Conservation (phyloP, 352 stramenopile species). For the Phytophthora brassicae region DNA sequence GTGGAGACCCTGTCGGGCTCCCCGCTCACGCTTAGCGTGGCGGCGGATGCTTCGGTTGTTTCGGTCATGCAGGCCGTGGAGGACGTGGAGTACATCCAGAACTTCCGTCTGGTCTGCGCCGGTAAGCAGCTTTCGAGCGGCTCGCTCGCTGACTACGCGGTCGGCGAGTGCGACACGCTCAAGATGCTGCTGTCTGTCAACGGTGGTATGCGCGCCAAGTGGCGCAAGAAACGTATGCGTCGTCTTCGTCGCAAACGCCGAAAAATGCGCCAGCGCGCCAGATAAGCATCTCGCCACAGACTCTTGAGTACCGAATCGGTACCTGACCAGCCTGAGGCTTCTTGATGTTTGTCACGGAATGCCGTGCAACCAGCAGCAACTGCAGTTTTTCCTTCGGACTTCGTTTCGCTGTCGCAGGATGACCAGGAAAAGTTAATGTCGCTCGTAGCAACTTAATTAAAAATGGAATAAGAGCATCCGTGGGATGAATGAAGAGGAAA, state of each 20-base stretch:
- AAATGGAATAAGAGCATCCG: constrained; percentile 25
- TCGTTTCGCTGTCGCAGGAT: constrained; percentile 7
- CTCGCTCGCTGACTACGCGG: constrained; percentile 90
- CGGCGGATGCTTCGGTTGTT: constrained; percentile 88
- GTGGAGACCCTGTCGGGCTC: constrained; percentile 88
- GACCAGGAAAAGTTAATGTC: neutral
- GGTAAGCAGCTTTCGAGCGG: constrained; percentile 77
- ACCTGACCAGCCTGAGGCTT: constrained; percentile 1
- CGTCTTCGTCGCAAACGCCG: constrained; percentile 97
- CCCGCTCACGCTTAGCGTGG: constrained; percentile 79
- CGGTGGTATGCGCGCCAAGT: constrained; percentile 96
- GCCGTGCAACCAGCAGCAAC: constrained; percentile 20
- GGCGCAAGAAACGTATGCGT: constrained; percentile 98
- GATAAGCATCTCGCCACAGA: constrained; percentile 80
- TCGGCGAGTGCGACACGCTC: constrained; percentile 92
- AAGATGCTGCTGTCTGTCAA: constrained; percentile 91
- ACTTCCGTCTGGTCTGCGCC: constrained; percentile 91
- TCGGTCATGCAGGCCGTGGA: constrained; percentile 94
- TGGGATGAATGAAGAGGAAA: constrained; percentile 24
- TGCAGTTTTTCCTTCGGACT: constrained; percentile 16
- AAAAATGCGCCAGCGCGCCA: constrained; percentile 99
- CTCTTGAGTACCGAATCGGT: constrained; percentile 10
- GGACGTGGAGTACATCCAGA: constrained; percentile 94
- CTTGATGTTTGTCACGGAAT: constrained; percentile 11
- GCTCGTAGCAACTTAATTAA: constrained; percentile 15